phyloP scores from a whole-genome alignment of 306 rosid genomes.

The Vicia villosa region DNA sequence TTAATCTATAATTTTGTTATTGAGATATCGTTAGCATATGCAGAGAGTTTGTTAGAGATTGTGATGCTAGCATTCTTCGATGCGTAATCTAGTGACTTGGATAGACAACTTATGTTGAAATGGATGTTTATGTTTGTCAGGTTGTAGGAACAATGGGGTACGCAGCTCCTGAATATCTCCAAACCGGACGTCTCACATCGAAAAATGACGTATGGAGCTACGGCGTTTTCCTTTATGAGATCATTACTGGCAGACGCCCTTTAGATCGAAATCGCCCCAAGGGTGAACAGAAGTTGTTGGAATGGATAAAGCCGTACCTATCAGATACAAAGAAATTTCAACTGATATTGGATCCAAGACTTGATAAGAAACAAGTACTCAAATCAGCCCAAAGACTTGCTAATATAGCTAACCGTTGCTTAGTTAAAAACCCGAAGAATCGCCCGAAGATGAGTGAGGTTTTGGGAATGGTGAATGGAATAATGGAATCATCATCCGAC shows the following conservation, averaged over 20 bases:
- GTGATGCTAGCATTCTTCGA: neutral
- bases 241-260: constrained; percentile 92
- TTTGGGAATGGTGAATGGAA: constrained; percentile 71
- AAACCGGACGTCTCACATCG: constrained; percentile 89
- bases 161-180: constrained; percentile 95
- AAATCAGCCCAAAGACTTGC: constrained; percentile 78
- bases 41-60: neutral
- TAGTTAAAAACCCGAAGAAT: constrained; percentile 71
- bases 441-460: constrained; percentile 99
- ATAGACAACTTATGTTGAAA: constrained; percentile 33
- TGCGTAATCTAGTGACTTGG: constrained; percentile 6
- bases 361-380: constrained; percentile 66
- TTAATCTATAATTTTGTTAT: constrained; percentile 16
- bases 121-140: constrained; percentile 51
- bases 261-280: constrained; percentile 83
- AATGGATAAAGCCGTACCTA: constrained; percentile 87
- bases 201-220: constrained; percentile 96
- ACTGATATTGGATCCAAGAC: constrained; percentile 83
- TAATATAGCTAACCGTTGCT: constrained; percentile 74
- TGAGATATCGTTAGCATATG: neutral
- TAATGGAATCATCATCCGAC: constrained; percentile 48
- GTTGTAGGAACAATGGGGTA: constrained; percentile 99
- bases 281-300: constrained; percentile 90
- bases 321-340: constrained; percentile 74
- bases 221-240: constrained; percentile 94